Evolutionary conservation across 2,329 filamentous ascomycete genomes (phyloP).

Genomic region (Hypoxylon sp.): DNA sequence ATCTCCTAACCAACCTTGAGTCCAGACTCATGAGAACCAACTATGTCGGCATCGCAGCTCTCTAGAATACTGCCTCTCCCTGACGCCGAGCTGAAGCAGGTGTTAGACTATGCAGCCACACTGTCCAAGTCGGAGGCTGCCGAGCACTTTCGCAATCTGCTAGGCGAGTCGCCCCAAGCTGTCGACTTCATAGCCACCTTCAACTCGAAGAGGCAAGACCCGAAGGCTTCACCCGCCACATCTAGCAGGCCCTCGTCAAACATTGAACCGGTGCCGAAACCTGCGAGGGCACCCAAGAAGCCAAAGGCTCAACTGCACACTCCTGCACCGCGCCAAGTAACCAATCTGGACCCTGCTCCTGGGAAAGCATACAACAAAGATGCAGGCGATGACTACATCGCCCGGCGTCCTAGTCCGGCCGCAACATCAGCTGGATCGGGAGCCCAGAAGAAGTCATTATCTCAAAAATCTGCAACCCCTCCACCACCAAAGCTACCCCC

Average conservation of each 20-base stretch:
- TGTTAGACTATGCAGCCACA: constrained; percentile 83
- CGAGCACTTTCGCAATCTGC: constrained; percentile 86
- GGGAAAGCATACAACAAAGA: constrained; percentile 82
- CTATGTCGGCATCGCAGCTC: constrained; percentile 75
- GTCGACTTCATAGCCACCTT: constrained; percentile 85
- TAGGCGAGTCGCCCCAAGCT: constrained; percentile 84
- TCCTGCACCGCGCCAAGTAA: constrained; percentile 71
- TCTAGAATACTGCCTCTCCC: constrained; percentile 86
- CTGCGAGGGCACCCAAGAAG: constrained; percentile 63
- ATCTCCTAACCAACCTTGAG: neutral
- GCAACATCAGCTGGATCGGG: constrained; percentile 54
- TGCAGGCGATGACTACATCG: constrained; percentile 78
- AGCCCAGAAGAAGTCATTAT: constrained; percentile 60
- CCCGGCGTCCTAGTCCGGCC: constrained; percentile 60
- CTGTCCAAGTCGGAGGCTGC: constrained; percentile 82
- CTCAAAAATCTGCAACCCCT: constrained; percentile 62
- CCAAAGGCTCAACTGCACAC: constrained; percentile 72
- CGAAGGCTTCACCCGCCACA: constrained; percentile 47
- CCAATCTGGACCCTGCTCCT: constrained; percentile 71
- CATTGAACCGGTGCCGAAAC: constrained; percentile 62
- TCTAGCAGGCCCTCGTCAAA: constrained; percentile 44
- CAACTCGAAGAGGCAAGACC: constrained; percentile 73
- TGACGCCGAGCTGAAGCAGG: constrained; percentile 83
- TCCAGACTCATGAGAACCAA: neutral
- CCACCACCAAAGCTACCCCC: constrained; percentile 68